Conservation (phyloP, 139 green algal genomes). For the Micractinium conductrix region DNA sequence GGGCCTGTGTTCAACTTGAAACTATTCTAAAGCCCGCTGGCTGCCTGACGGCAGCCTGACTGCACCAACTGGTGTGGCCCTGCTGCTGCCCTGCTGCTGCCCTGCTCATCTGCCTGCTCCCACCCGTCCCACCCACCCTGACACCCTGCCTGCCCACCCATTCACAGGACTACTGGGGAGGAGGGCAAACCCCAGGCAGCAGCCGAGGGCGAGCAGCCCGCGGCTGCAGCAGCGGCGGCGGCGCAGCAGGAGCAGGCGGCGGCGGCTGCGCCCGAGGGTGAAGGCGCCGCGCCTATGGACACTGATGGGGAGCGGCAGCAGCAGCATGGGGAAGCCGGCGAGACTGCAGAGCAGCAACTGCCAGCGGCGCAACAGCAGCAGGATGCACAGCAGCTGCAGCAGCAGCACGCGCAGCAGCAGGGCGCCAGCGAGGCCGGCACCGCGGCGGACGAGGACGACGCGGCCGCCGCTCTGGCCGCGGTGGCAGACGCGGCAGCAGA, state of each 20-base stretch:
- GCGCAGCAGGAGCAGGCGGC: neutral
- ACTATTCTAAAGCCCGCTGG: no score
- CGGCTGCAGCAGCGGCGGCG: neutral
- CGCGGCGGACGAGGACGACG: constrained; percentile 1
- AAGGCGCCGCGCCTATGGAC: neutral
- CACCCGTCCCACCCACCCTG: no score
- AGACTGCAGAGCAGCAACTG: no score
- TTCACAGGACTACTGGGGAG: no score
- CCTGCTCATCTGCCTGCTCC: no score
- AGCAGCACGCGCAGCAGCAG: neutral
- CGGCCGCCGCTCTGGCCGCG: constrained; percentile 4
- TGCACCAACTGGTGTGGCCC: neutral
- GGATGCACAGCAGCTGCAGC: neutral
- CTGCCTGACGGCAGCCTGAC: no score
- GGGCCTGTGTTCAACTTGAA: no score
- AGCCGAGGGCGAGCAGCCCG: neutral
- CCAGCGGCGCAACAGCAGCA: neutral
- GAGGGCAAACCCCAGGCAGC: neutral
- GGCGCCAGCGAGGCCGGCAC: neutral
- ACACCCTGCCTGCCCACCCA: no score
- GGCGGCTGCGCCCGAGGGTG: neutral
- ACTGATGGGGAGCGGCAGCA: neutral
- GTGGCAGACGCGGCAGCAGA: constrained; percentile 20
- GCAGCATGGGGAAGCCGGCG: neutral
- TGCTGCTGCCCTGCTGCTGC: neutral